A percentile compares a stretch with the other conserved stretches of the same genome.
Conservation (phyloP, 306 rosid genomes). For the Vigna radiata region DNA sequence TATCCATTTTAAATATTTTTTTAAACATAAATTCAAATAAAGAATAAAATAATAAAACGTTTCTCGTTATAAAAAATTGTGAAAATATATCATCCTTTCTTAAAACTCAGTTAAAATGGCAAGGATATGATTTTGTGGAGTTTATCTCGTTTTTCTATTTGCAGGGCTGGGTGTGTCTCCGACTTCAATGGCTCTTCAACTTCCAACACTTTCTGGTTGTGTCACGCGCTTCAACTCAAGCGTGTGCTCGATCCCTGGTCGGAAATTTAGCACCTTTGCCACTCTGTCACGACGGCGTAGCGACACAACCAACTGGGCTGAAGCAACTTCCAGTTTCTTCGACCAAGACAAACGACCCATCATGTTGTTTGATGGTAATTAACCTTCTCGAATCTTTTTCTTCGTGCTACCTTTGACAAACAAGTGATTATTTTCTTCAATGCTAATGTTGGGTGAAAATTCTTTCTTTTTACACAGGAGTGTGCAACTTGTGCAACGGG, state of each 20-base stretch:
- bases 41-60: too few relatives aligned
- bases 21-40: too few relatives aligned
- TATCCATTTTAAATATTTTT: too few relatives aligned
- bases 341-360: slow-evolving; percentile 80
- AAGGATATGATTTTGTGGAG: too few relatives aligned
- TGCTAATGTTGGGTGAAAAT: slow-evolving; percentile 1
- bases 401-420: background rate
- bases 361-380: slow-evolving; percentile 88
- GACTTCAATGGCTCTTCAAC: slow-evolving; percentile 64
- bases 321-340: slow-evolving; percentile 83
- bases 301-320: slow-evolving; percentile 58
- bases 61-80: too few relatives aligned
- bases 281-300: slow-evolving; percentile 56
- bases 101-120: too few relatives aligned
- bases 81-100: too few relatives aligned
- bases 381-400: background rate
- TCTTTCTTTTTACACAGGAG: slow-evolving; percentile 57
- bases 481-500: slow-evolving; percentile 94
- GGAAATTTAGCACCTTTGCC: slow-evolving; percentile 52
- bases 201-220: slow-evolving; percentile 47
- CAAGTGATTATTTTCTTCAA: too few relatives aligned
- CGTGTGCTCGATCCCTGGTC: slow-evolving; percentile 40
- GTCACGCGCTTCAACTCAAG: slow-evolving; percentile 44
- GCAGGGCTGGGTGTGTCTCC: background rate
- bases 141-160: too few relatives aligned